These are phyloP conservation scores for Trypanosoma grayi DNA, from an alignment of 208 protist species.

Conservation along the genomic window DNA sequence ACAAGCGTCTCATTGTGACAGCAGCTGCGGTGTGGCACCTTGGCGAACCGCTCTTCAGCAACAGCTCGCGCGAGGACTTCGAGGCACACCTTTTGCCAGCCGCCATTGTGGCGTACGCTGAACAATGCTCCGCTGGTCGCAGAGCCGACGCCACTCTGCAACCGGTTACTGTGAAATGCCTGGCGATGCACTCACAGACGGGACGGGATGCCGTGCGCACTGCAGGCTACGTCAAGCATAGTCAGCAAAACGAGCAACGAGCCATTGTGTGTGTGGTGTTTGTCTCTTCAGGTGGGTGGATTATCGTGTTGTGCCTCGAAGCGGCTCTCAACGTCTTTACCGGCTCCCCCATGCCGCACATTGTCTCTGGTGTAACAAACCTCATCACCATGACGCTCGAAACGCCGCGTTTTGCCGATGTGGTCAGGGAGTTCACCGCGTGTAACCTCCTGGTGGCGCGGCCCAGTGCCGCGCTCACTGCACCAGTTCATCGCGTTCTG, in stretches of 20 bases:
- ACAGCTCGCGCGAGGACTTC: constrained; percentile 3
- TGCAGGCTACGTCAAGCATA: constrained; percentile 15
- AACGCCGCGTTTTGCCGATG: constrained; percentile 6
- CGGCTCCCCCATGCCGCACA: constrained; percentile 45
- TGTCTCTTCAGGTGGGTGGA: constrained; percentile 45
- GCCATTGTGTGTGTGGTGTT: constrained; percentile 33
- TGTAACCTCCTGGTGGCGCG: background rate
- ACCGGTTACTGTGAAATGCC: constrained; percentile 15
- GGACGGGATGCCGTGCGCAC: background rate
- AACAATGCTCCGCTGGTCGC: constrained; percentile 11
- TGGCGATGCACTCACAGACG: constrained; percentile 9
- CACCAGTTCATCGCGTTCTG: background rate
- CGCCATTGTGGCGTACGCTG: constrained; percentile 32
- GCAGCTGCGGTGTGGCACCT: constrained; percentile 30
- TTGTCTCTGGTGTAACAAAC: constrained; percentile 43
- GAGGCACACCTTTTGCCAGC: constrained; percentile 40
- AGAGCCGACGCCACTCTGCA: background rate
- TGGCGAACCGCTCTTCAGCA: constrained; percentile 22
- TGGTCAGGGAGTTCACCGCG: background rate
- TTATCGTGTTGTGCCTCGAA: constrained; percentile 41
- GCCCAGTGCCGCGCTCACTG: background rate
- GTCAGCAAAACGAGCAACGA: background rate
- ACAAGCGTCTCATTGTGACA: constrained; percentile 24
- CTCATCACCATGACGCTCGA: constrained; percentile 37
- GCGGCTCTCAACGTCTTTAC: constrained; percentile 40